A percentile compares a stretch with the other conserved stretches of the same genome.
Evolutionary conservation across 139 green algal species (phyloP).

Genomic region (Chlorella sp.): DNA sequence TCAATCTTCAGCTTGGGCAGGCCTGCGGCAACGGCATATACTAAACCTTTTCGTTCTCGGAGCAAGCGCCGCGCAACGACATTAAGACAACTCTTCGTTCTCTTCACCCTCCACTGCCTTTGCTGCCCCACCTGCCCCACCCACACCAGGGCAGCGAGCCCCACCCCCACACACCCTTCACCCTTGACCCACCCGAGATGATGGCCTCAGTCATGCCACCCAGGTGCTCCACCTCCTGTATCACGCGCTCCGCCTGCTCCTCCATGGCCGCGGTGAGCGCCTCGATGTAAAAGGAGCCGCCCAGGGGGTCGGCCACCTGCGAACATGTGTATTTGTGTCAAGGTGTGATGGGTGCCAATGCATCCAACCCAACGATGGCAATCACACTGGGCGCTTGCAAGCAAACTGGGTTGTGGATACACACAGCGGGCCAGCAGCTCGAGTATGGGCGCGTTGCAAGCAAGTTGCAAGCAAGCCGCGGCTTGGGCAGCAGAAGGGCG

Average conservation of each 20-base stretch:
- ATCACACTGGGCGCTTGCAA: background rate
- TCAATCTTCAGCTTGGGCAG: slow-evolving; percentile 51
- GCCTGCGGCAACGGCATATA: slow-evolving; percentile 19
- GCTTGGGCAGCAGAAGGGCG: no score
- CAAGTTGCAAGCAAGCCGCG: no score
- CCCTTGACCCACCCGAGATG: background rate
- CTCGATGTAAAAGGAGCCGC: slow-evolving; percentile 76
- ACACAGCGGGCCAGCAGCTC: no score
- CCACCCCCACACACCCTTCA: background rate
- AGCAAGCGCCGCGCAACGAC: no score
- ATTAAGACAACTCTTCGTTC: no score
- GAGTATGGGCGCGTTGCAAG: no score
- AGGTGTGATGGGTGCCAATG: no score
- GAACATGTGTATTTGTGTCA: background rate
- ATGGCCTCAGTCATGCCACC: slow-evolving; percentile 78
- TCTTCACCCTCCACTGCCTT: no score
- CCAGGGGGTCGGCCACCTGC: slow-evolving; percentile 69
- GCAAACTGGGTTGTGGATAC: no score
- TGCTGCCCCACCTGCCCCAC: background rate
- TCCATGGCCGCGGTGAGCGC: slow-evolving; percentile 63
- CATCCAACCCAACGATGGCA: background rate
- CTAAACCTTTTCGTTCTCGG: no score
- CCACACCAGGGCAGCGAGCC: background rate
- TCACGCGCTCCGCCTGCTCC: slow-evolving; percentile 44
- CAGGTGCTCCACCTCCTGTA: slow-evolving; percentile 65